phyloP scores from a whole-genome alignment of 768 basidiomycete genomes.

The Lentinula raphanica region DNA sequence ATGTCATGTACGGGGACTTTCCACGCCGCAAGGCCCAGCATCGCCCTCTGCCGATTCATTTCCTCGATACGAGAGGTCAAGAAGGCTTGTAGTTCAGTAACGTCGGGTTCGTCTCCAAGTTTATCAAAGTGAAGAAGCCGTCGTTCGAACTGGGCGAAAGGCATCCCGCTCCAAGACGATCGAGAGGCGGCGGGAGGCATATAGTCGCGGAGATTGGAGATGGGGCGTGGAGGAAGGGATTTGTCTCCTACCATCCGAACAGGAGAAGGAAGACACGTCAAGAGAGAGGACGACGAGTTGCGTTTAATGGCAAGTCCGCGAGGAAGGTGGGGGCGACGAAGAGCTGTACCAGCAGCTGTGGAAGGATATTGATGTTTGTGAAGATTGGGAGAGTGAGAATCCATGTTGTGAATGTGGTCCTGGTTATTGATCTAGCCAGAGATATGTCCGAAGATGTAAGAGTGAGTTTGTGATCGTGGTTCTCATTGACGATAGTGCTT shows the following conservation, averaged over 20 bases:
- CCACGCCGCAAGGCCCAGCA: not conserved
- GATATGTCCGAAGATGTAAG: not conserved
- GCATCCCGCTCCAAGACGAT: slow-evolving; percentile 1
- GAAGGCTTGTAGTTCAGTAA: not conserved
- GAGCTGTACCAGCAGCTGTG: not conserved
- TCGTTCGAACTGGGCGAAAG: slow-evolving; percentile 1
- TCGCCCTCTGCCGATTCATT: not conserved
- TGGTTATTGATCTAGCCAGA: not conserved
- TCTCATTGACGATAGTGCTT: not conserved
- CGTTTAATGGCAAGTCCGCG: not conserved
- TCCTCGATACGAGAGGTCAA: not conserved
- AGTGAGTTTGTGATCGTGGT: not conserved
- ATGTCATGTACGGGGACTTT: not conserved
- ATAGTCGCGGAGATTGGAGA: not conserved
- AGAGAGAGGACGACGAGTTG: not conserved
- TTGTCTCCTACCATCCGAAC: not conserved
- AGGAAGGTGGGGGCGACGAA: not conserved
- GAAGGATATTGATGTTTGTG: not conserved
- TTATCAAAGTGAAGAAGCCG: not conserved
- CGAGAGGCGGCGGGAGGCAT: slow-evolving; percentile 1
- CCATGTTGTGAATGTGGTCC: not conserved
- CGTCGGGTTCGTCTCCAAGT: not conserved
- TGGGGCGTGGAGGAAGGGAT: not conserved
- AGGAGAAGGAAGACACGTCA: not conserved
- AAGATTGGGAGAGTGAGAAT: not conserved